Base-by-base conservation (phyloP, 139 green algal genomes). In the Mesotaenium endlicherianum region DNA sequence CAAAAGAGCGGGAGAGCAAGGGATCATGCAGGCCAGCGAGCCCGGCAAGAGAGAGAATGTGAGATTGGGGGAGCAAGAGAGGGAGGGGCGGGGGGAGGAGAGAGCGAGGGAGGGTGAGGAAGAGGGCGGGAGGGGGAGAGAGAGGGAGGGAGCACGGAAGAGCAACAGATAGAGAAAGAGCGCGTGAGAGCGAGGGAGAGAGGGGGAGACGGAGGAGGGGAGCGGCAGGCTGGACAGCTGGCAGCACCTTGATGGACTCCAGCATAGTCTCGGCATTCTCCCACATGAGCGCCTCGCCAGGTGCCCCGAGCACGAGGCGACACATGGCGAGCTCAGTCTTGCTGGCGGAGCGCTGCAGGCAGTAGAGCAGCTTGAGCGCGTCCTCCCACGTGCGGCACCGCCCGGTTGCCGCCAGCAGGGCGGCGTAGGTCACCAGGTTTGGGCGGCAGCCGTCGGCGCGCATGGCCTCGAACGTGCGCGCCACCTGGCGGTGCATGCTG, bases 371-470 rank as follows among this genome's bases (percentile, higher is more conserved):
- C 44, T 44, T n/a, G 40, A 87, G 64, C 58, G 81, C 81, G 1
- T 74, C 75, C 14, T 87, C 81, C 81, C 81, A 87, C 60, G 39
- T 43, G 0, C 41, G 36, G 45, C 75, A 82, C 31, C 74, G 72
- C 44, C 74, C 49, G n/a, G 36, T 81, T 17, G 81, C 81, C n/a
- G 74, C 38, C 57, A 87, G 31, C 17, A 87, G 79, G 11, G 81
- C 81, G 36, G 81, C 72, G 57, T 87, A 87, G 39, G 81, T 87
- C 14, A 87, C 78, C 45, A 85, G 42, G 38, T 85, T 87, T 34
- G 81, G 81, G 0, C 55, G 39, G 71, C 81, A 87, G 8, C 74
- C 74, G 38, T 60, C 72, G 17, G 30, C 26, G 43, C 78, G 74
- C 81, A 87, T 87, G 11, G 20, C 36, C 38, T 77, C 53, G 59